Base-by-base conservation (phyloP, 768 basidiomycete species). In the Rossbeevera mucosa region DNA sequence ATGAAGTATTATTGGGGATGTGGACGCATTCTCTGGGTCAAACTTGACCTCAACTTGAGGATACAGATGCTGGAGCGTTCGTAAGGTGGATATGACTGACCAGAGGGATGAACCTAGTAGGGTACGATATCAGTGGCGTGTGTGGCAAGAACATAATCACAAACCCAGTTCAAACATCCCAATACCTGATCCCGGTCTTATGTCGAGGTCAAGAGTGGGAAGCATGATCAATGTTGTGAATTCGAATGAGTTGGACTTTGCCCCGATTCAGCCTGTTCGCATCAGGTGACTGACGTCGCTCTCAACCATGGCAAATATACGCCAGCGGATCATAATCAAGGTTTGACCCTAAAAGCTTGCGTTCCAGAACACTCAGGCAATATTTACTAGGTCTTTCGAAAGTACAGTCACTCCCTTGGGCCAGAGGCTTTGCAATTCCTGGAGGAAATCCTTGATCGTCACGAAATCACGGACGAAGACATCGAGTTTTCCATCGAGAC, bases 1-100 rank as follows among this genome's bases (percentile, higher is more conserved):
- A 60, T 91, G 88, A 0, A 93, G 71, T 60, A 93, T 78, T 21
- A 92, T 74, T 2, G 89, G 88, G 0, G 88, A 86, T 1, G 78
- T 82, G 12, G 80, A 74, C 13, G 86, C 78, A 26, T 82, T 70
- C 59, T 88, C 86, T 25, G 81, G 79, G 63, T 93, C 90, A 59
- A 83, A 91, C 70, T 90, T 90, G 65, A 93, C 75, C 56, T 91
- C 88, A 48, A 92, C 82, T 60, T 88, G 85, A 41, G 90, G 90
- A 56, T 88, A 91, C 41, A 76, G 70, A 56, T 88, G 80, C 47
- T 82, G 83, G 21, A 83, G 74, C 24, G 79, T 71, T 33, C 87
- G 79, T 5, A 93, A 72, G 47, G 78, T 73, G 55, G 89, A 85
- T 40, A 92, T 74, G 14, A 89, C 73, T 13, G 79, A 80, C 91